phyloP scores from a whole-genome alignment of 108 stramenopile genomes.

The Schizochytrium sp. region DNA sequence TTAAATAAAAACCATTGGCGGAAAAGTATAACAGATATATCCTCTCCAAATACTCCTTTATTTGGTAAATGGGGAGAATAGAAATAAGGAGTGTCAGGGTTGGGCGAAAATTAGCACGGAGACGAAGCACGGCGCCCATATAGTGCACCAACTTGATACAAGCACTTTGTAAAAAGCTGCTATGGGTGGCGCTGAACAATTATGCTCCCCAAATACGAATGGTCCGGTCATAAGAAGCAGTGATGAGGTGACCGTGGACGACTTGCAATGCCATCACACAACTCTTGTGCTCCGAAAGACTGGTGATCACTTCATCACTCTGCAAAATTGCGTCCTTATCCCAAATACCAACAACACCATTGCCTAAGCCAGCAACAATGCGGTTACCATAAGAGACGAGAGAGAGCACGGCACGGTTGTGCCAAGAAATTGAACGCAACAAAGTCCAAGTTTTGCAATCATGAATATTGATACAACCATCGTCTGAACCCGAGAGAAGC shows the following conservation, averaged over 20 bases:
- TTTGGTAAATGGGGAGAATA: too few relatives aligned
- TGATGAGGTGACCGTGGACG: neutral
- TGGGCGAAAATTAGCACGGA: too few relatives aligned
- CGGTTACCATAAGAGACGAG: constrained; percentile 39
- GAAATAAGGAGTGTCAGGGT: too few relatives aligned
- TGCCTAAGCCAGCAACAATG: neutral
- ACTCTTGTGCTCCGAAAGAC: constrained; percentile 39
- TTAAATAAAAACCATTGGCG: too few relatives aligned
- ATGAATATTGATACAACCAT: constrained; percentile 53
- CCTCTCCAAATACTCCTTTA: too few relatives aligned
- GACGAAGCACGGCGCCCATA: too few relatives aligned
- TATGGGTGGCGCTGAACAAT: neutral
- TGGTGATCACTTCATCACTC: neutral
- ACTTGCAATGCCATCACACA: constrained; percentile 52
- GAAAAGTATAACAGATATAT: too few relatives aligned
- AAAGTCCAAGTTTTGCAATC: constrained; percentile 48
- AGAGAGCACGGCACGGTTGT: constrained; percentile 25
- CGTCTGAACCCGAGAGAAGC: constrained; percentile 51
- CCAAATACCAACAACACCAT: constrained; percentile 11
- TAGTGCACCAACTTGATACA: too few relatives aligned
- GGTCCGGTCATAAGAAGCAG: constrained; percentile 26
- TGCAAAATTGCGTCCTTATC: constrained; percentile 25
- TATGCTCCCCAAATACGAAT: constrained; percentile 31
- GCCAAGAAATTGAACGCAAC: constrained; percentile 45
- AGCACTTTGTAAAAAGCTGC: too few relatives aligned